Conservation (phyloP, 1,139 yeast genomes). For the Geotrichum australiense region DNA sequence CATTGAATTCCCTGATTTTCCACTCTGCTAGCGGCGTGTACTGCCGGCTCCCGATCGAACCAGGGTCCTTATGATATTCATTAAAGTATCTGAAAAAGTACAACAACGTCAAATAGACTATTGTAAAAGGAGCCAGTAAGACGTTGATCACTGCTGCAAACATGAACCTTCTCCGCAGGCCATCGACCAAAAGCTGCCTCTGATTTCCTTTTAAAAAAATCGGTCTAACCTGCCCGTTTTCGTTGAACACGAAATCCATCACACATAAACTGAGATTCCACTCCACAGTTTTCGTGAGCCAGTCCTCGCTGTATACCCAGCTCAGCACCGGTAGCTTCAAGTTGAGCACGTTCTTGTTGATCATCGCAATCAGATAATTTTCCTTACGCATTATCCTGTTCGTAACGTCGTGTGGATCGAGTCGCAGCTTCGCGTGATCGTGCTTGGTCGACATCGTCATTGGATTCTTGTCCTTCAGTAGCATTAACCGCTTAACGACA, state of each 20-base stretch:
- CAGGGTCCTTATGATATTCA: constrained; percentile 85
- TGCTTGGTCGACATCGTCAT: constrained; percentile 46
- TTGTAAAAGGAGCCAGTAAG: constrained; percentile 76
- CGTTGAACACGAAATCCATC: constrained; percentile 77
- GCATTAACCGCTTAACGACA: constrained; percentile 71
- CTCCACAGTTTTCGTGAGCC: constrained; percentile 79
- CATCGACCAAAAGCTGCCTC: constrained; percentile 58
- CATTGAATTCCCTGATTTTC: constrained; percentile 92
- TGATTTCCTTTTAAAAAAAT: constrained; percentile 65
- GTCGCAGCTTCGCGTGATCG: constrained; percentile 54
- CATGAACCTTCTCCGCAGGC: constrained; percentile 68
- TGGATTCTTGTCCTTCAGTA: constrained; percentile 74
- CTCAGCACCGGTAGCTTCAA: constrained; percentile 41
- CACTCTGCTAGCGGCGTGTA: constrained; percentile 94
- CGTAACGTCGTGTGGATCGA: constrained; percentile 92
- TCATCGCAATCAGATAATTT: constrained; percentile 82
- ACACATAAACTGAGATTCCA: constrained; percentile 91
- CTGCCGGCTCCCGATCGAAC: constrained; percentile 75
- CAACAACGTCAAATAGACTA: constrained; percentile 68
- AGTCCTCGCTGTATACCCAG: constrained; percentile 27
- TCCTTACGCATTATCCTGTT: constrained; percentile 94
- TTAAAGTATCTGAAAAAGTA: constrained; percentile 89
- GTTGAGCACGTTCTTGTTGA: constrained; percentile 70
- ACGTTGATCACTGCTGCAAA: constrained; percentile 84
- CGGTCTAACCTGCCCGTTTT: constrained; percentile 76